Conservation (phyloP, 2,329 filamentous ascomycete genomes). For the Pseudogymnoascus destructans region DNA sequence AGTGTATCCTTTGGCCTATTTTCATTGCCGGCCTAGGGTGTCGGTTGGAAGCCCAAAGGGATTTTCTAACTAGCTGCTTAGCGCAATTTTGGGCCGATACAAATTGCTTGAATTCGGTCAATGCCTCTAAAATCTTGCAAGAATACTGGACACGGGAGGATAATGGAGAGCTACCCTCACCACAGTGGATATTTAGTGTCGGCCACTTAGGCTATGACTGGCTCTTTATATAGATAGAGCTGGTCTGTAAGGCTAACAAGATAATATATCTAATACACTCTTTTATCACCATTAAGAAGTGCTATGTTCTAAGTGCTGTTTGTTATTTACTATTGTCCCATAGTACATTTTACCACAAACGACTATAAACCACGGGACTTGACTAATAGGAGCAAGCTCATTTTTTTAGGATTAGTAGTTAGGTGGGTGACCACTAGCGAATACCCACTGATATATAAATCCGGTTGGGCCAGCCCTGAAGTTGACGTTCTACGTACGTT, state of each 20-base stretch:
- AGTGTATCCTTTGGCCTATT: slow-evolving; percentile 28
- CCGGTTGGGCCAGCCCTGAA: no score
- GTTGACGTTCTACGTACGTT: neutral
- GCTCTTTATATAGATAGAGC: neutral
- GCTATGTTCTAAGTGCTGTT: neutral
- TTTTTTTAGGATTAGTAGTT: no score
- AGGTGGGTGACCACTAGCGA: no score
- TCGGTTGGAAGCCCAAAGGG: slow-evolving; percentile 17
- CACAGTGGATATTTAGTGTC: neutral
- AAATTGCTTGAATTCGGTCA: slow-evolving; percentile 15
- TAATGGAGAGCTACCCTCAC: slow-evolving; percentile 12
- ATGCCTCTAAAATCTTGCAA: slow-evolving; percentile 14
- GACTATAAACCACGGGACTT: neutral
- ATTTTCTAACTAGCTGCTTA: slow-evolving; percentile 14
- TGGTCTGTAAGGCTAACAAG: neutral
- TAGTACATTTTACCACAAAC: neutral
- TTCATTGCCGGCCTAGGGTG: slow-evolving; percentile 27
- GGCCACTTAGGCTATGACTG: neutral
- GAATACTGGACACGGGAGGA: slow-evolving; percentile 14
- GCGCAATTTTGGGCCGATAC: neutral
- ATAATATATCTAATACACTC: neutral
- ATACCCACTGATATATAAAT: no score
- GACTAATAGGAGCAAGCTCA: neutral
- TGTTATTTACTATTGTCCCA: neutral
- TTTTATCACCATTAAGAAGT: neutral